Percentiles rank a stretch among this genome's conserved stretches.
Conservation (phyloP, 495 filamentous ascomycete species). For the Penicillium cosmopolitanum region DNA sequence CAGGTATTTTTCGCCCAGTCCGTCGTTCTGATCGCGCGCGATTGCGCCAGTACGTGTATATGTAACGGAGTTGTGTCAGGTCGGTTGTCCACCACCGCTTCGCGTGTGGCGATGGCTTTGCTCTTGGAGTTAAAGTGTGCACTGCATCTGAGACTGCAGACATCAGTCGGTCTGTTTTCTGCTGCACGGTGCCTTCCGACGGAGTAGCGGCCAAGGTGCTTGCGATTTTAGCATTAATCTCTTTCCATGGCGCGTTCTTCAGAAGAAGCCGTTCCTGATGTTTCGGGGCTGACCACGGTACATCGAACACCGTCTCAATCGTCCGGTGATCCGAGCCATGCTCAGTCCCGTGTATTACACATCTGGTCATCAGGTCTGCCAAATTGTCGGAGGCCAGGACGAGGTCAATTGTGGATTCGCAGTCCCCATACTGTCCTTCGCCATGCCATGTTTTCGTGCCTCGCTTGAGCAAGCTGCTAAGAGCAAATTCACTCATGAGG, state of each 20-base stretch:
- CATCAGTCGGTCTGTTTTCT: conserved; percentile 27
- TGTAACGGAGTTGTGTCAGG: conserved; percentile 18
- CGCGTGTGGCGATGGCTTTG: conserved; percentile 20
- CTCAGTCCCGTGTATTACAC: conserved; percentile 30
- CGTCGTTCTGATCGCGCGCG: conserved; percentile 18
- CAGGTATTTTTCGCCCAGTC: conserved; percentile 15
- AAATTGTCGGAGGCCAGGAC: conserved; percentile 29
- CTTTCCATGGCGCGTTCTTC: conserved; percentile 37
- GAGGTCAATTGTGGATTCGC: conserved; percentile 33
- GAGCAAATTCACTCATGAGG: conserved; percentile 34
- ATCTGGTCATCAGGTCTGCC: conserved; percentile 26
- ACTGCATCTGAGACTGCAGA: conserved; percentile 7
- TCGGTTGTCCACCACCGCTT: conserved; percentile 24
- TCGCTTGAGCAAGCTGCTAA: conserved; percentile 34
- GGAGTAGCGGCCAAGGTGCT: conserved; percentile 17
- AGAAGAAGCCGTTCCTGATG: conserved; percentile 28
- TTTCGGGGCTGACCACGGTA: conserved; percentile 13
- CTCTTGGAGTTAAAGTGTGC: conserved; percentile 17
- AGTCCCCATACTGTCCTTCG: conserved; percentile 23
- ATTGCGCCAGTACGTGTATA: conserved; percentile 20
- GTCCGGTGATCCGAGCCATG: conserved; percentile 39
- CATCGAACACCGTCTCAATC: conserved; percentile 34
- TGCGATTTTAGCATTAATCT: conserved; percentile 29
- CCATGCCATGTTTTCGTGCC: conserved; percentile 38
- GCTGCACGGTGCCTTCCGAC: conserved; percentile 23